These are phyloP conservation scores for Sphaceloma murrayae DNA, from an alignment of 2,329 filamentous ascomycete genomes.

Conservation along the genomic window DNA sequence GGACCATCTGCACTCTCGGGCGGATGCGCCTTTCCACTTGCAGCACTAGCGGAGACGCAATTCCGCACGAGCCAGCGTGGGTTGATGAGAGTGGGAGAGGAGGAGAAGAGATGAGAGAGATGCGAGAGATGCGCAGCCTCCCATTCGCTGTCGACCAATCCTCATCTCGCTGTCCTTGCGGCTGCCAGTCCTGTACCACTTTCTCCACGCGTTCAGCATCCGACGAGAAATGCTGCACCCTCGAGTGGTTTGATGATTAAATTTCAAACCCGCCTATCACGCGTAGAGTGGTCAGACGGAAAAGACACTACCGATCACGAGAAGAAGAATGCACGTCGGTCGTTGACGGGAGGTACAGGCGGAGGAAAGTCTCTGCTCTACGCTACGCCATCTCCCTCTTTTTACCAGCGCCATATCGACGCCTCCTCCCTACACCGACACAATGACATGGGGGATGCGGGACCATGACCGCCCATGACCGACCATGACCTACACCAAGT, in stretches of 20 bases:
- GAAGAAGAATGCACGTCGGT: not conserved
- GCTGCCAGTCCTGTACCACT: slow-evolving; percentile 1
- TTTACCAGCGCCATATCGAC: slow-evolving; percentile 6
- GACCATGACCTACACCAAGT: too few relatives aligned
- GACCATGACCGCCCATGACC: too few relatives aligned
- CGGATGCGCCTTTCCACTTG: slow-evolving; percentile 3
- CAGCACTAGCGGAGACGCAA: slow-evolving; percentile 10
- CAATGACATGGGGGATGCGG: not conserved
- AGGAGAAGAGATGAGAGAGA: not conserved
- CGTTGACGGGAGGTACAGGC: not conserved
- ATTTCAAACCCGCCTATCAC: not conserved
- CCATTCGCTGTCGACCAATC: not conserved
- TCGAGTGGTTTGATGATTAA: slow-evolving; percentile 13
- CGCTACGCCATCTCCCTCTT: too few relatives aligned
- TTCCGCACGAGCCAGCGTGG: not conserved
- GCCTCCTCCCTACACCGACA: slow-evolving; percentile 4
- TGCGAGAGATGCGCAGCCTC: too few relatives aligned
- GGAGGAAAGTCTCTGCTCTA: too few relatives aligned
- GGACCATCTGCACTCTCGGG: slow-evolving; percentile 10
- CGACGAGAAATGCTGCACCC: not conserved
- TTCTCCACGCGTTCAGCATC: slow-evolving; percentile 11
- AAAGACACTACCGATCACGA: slow-evolving; percentile 1
- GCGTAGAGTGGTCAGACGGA: slow-evolving; percentile 6
- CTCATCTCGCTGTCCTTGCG: not conserved
- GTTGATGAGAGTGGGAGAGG: not conserved